Evolutionary conservation across 768 basidiomycete genomes (phyloP).

Genomic region (Dendrothele bispora): DNA sequence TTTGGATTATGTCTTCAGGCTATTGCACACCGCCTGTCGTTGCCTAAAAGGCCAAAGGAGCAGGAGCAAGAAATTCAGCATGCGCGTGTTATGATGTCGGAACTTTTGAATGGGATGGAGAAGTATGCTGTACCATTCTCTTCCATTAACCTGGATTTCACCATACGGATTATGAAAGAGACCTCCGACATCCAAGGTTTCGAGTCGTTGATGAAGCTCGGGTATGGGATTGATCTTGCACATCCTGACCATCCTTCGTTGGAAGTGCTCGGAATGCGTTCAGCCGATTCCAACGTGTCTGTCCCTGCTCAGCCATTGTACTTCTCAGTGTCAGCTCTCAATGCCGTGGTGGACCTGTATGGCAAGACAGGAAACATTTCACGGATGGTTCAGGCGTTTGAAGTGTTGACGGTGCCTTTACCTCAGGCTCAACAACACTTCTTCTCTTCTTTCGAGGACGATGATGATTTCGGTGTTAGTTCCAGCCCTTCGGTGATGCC

Average conservation of each 20-base stretch:
- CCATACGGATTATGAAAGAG: conserved; percentile 67
- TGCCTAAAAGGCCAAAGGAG: conserved; percentile 48
- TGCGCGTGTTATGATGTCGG: conserved; percentile 46
- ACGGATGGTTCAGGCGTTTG: conserved; percentile 73
- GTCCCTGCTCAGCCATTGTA: conserved; percentile 33
- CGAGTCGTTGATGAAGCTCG: conserved; percentile 58
- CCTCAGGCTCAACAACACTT: conserved; percentile 48
- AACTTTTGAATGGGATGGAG: conserved; percentile 61
- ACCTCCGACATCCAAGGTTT: conserved; percentile 57
- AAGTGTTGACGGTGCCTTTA: conserved; percentile 73
- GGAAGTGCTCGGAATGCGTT: conserved; percentile 25
- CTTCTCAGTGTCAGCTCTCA: conserved; percentile 66
- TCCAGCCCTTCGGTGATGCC: conserved; percentile 34
- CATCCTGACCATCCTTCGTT: conserved; percentile 70
- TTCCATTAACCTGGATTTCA: conserved; percentile 63
- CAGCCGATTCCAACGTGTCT: neutral
- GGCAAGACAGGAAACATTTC: conserved; percentile 61
- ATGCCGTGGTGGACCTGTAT: conserved; percentile 71
- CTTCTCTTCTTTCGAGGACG: conserved; percentile 57
- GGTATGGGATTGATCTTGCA: conserved; percentile 76
- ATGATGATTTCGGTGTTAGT: conserved; percentile 57
- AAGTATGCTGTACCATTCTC: conserved; percentile 47
- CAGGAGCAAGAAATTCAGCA: conserved; percentile 37
- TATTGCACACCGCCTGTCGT: conserved; percentile 62
- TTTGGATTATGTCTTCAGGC: conserved; percentile 68